Evolutionary conservation across 495 filamentous ascomycete species (phyloP), one percentile per base, ranked within the genome.

Genomic region (Hypoxylon cercidicola): DNA sequence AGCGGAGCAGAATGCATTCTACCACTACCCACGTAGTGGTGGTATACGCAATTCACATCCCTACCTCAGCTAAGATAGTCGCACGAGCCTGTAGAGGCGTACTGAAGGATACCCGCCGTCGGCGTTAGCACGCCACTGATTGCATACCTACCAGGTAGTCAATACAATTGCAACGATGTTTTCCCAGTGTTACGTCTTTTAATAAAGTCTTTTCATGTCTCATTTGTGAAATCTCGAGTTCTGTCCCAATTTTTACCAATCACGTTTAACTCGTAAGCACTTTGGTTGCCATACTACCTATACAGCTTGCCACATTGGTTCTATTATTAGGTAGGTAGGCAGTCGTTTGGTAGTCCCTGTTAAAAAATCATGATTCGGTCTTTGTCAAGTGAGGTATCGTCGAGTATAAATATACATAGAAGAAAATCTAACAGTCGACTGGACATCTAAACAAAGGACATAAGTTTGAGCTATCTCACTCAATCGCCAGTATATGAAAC

Each of bases 111-210:
- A 53, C 45, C 50, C 46, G 45, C 58, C 39, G 23, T 44, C 9
- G 25, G 39, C 20, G 18, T 39, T 63, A 55, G 48, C 32, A 49
- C 54, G 55, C 15, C 37, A 28, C 50, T 41, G 43, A 30, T n/a
- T 32, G 8, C 30, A 32, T 32, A 28, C 25, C 7, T 28, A n/a
- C n/a, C n/a, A 28, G 25, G 30, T 34, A 37, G 16, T 56, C 48
- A 68, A 6, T 54, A 2, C 1, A 43, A 63, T 55, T 63, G 13
- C 35, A 55, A 19, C 45, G 28, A 8, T 30, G 30, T 32, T 55
- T 44, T 46, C 3, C 12, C 23, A 45, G 5, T 20, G 20, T 25
- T 46, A n/a, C n/a, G n/a, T n/a, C n/a, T n/a, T n/a, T n/a, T n/a
- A n/a, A n/a, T n/a, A 3, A 41, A 1, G 30, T 10, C 45, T 7